Conservation (phyloP, 2,329 filamentous ascomycete species). For the Ophiostoma quercus region DNA sequence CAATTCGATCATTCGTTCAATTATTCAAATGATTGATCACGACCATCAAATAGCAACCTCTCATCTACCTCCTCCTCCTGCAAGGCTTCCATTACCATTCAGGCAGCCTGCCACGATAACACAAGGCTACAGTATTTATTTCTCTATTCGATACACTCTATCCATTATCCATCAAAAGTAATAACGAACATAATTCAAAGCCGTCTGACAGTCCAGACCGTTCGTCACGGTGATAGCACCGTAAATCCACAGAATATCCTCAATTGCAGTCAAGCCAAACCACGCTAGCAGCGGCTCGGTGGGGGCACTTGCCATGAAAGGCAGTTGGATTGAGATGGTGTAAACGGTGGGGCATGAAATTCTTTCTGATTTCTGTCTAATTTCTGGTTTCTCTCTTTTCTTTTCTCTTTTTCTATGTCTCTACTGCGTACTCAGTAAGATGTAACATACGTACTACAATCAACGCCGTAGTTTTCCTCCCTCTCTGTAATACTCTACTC, state of each 20-base stretch:
- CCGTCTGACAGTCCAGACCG: neutral
- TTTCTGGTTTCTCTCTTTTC: neutral
- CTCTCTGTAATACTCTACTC: neutral
- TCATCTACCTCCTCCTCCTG: neutral
- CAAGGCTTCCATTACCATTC: neutral
- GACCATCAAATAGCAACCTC: neutral
- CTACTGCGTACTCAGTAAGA: no score
- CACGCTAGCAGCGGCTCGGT: slow-evolving; percentile 14
- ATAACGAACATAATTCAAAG: neutral
- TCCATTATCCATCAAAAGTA: neutral
- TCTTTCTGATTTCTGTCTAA: neutral
- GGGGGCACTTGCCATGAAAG: slow-evolving; percentile 20
- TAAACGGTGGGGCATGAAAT: neutral
- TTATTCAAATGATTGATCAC: no score
- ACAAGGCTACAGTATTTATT: neutral
- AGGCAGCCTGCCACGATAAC: neutral
- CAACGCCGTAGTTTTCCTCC: slow-evolving; percentile 9
- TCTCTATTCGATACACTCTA: neutral
- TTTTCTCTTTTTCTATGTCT: no score
- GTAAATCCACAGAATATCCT: neutral
- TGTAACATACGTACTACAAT: neutral
- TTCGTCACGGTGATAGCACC: neutral
- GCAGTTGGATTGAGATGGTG: slow-evolving; percentile 16
- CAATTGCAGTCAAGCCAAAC: neutral
- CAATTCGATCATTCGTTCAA: no score